Evolutionary conservation across 176 grass and related monocot genomes (phyloP), one percentile per base, ranked within the genome.

Genomic region (Neostapfia colusana): DNA sequence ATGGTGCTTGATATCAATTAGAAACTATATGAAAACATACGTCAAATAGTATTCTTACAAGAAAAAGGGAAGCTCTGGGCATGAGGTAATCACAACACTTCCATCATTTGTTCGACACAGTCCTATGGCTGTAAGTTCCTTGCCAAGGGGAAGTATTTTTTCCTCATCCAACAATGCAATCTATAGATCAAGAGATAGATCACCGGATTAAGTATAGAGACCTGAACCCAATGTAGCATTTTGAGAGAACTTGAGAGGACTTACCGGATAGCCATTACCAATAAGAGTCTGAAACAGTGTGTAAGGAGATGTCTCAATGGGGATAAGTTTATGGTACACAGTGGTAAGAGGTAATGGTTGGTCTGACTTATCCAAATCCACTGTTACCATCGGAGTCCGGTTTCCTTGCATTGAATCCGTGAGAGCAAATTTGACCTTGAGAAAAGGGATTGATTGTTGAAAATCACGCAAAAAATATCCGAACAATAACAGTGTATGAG

Each of bases 91-190:
- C 85, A 90, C 91, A 34, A 92, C 41, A 69, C 17, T 80, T 80
- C 55, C 91, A 60, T 80, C 70, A 18, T 79, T 79, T 17, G 27
- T 2, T 40, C 70, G 88, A 62, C 87, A 90, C 37, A 90, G 84
- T 56, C 95, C 95, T 80, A 99, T 81, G 44, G 91, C 91, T 43
- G 95, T 99, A 77, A 99, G 77, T 56, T 95, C 82, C 77, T 92
- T 95, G 80, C 91, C 95, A 27, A 99, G 63, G 56, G 95, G 91
- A 82, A 99, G 87, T 48, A 99, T 99, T 83, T 95, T 99, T 85
- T 99, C 95, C 83, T 99, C 95, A 67, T 99, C 87, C 89, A 99
- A 71, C 45, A 99, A 79, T 8, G 89, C 95, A 75, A 95, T 88
- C 91, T 99, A 80, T 2, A 60, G 43, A 73, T 70, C 1, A 80